These are phyloP conservation scores for Castanea sativa DNA, from an alignment of 306 rosid genomes.

Conservation along the genomic window DNA sequence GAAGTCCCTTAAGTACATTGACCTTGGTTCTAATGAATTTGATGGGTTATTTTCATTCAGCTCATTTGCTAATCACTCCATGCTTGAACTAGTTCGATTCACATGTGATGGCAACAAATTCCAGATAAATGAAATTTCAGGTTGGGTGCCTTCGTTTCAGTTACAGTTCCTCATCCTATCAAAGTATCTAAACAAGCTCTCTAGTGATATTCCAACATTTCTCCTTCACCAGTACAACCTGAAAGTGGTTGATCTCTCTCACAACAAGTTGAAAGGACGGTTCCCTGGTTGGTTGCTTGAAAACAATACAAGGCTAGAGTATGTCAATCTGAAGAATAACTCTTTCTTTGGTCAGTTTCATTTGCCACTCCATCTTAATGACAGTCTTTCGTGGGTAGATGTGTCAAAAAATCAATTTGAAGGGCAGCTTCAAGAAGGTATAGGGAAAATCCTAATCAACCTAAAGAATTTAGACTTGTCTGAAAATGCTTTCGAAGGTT, in stretches of 20 bases:
- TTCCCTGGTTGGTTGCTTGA: neutral
- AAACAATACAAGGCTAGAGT: neutral
- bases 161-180: neutral
- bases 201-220: neutral
- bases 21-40: constrained; percentile 11
- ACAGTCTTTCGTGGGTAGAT: neutral
- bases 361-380: neutral
- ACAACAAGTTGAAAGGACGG: neutral
- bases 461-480: neutral
- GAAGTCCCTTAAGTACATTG: constrained; percentile 9
- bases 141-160: constrained; percentile 9
- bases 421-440: neutral
- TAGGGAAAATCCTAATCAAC: neutral
- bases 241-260: neutral
- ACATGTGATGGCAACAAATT: neutral
- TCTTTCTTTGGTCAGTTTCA: neutral
- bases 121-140: constrained; percentile 5
- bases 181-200: neutral
- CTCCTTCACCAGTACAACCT: neutral
- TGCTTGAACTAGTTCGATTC: constrained; percentile 3
- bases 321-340: neutral
- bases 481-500: constrained; percentile 1
- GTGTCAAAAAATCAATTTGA: neutral
- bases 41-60: constrained; percentile 12
- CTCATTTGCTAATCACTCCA: constrained; percentile 18